A percentile compares a stretch with the other conserved stretches of the same genome.
These are phyloP conservation scores for Metarhizium humberi DNA, from an alignment of 2,329 filamentous ascomycete genomes.

Conservation along the genomic window DNA sequence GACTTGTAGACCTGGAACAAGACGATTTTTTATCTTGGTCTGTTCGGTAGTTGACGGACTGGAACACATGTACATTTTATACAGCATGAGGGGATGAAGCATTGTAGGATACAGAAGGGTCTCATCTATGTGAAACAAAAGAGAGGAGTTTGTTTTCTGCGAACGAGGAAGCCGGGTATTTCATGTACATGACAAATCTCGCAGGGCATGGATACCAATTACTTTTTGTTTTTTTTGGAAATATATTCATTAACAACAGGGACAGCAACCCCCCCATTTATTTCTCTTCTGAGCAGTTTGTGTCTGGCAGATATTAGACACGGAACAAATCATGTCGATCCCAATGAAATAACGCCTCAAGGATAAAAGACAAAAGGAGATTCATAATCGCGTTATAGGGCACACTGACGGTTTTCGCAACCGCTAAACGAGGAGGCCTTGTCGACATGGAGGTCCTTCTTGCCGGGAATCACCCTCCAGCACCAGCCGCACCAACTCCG, in stretches of 20 bases:
- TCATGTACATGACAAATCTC: slow-evolving; percentile 1
- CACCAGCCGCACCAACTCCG: slow-evolving; percentile 95
- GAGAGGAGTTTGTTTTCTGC: no score
- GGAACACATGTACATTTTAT: no score
- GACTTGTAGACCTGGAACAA: slow-evolving; percentile 29
- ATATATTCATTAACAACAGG: not conserved
- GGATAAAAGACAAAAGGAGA: not conserved
- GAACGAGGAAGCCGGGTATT: not conserved
- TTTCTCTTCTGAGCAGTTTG: not conserved
- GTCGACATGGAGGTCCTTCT: slow-evolving; percentile 26
- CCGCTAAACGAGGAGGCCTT: slow-evolving; percentile 14
- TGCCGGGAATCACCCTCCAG: slow-evolving; percentile 59
- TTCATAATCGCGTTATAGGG: not conserved
- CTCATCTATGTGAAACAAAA: no score
- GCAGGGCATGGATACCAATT: not conserved
- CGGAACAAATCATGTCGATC: not conserved
- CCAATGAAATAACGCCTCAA: not conserved
- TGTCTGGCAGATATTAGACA: not conserved
- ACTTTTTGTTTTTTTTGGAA: not conserved
- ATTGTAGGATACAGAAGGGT: no score
- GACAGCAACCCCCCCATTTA: not conserved
- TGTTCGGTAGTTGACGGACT: no score
- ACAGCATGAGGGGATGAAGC: no score
- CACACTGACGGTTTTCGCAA: slow-evolving; percentile 5
- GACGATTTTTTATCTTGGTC: no score